phyloP scores from a whole-genome alignment of 768 basidiomycete genomes.

The Hortiboletus campestris region DNA sequence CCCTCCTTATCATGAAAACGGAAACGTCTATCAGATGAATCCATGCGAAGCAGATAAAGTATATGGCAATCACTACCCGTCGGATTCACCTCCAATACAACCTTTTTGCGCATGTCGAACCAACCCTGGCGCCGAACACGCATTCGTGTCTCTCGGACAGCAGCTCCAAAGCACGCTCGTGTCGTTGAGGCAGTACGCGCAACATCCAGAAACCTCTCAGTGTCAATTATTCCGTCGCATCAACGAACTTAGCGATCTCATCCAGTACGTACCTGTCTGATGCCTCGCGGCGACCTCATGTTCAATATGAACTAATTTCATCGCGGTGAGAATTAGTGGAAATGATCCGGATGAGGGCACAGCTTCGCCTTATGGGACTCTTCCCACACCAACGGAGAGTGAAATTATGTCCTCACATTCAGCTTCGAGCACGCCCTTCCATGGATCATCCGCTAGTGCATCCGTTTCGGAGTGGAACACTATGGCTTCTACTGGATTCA shows the following conservation, averaged over 20 bases:
- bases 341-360: constrained; percentile 49
- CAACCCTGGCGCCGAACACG: constrained; percentile 55
- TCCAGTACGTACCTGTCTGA: constrained; percentile 55
- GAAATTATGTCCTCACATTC: constrained; percentile 52
- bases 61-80: constrained; percentile 32
- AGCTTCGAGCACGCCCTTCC: constrained; percentile 42
- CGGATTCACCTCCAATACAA: constrained; percentile 34
- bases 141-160: constrained; percentile 60
- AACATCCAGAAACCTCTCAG: constrained; percentile 51
- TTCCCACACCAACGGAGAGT: constrained; percentile 59
- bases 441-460: constrained; percentile 43
- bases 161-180: constrained; percentile 58
- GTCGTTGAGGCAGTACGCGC: constrained; percentile 59
- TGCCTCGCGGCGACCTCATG: constrained; percentile 36
- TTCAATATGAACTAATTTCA: constrained; percentile 32
- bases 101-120: constrained; percentile 61
- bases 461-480: constrained; percentile 62
- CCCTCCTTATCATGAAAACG: constrained; percentile 35
- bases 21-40: constrained; percentile 37
- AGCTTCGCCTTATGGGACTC: constrained; percentile 51
- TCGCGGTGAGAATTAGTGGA: constrained; percentile 41
- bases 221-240: constrained; percentile 61
- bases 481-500: constrained; percentile 54
- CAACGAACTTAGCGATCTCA: constrained; percentile 55
- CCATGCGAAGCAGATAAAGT: constrained; percentile 35